Conservation (phyloP, 495 filamentous ascomycete species). For the Xylaria nigripes region DNA sequence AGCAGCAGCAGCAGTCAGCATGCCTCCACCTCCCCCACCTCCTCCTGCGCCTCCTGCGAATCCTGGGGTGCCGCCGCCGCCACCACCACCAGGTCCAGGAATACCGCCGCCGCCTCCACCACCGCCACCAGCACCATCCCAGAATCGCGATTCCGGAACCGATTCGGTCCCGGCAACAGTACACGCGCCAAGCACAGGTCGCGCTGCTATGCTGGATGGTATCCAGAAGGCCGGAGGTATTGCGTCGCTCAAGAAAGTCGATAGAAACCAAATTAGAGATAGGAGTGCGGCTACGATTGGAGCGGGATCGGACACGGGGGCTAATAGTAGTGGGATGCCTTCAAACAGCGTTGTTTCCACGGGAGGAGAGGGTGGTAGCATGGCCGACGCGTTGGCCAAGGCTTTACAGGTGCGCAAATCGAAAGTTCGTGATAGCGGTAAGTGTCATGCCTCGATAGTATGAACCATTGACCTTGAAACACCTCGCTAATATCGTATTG, state of each 20-base stretch:
- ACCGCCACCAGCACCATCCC: conserved; percentile 55
- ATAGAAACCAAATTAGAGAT: conserved; percentile 66
- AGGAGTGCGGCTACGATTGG: conserved; percentile 66
- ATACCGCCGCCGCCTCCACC: conserved; percentile 62
- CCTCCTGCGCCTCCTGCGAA: conserved; percentile 30
- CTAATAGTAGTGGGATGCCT: conserved; percentile 49
- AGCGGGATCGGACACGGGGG: conserved; percentile 49
- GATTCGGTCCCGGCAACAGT: conserved; percentile 51
- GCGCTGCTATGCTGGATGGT: conserved; percentile 65
- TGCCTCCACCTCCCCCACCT: conserved; percentile 29
- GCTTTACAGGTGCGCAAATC: conserved; percentile 73
- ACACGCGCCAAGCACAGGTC: conserved; percentile 42
- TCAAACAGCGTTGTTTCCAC: conserved; percentile 40
- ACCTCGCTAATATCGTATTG: conserved; percentile 20
- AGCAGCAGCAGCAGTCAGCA: neutral
- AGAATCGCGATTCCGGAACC: conserved; percentile 54
- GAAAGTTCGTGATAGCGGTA: conserved; percentile 87
- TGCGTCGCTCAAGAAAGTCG: conserved; percentile 71
- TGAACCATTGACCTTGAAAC: neutral
- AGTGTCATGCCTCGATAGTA: conserved; percentile 32
- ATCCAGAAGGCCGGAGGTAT: conserved; percentile 74
- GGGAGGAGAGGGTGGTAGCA: conserved; percentile 47
- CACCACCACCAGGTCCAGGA: conserved; percentile 40
- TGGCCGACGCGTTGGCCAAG: conserved; percentile 75
- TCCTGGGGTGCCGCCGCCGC: conserved; percentile 48